Base-by-base conservation (phyloP, 306 rosid genomes). In the Cucurbita maxima region DNA sequence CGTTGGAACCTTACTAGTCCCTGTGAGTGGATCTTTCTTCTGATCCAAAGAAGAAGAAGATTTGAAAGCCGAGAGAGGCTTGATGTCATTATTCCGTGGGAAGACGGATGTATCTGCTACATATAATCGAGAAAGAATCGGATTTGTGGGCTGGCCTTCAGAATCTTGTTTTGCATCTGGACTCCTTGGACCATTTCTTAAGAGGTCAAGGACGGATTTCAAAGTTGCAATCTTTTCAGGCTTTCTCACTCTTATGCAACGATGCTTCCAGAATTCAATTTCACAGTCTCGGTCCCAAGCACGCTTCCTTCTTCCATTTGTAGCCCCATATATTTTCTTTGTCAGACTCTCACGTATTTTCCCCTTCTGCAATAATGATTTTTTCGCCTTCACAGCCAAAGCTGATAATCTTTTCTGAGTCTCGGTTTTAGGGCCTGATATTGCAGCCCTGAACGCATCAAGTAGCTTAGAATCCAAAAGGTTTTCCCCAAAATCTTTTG, bases 261-360 rank as follows among this genome's bases (percentile, higher is more conserved):
- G 96, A 79, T 89, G 86, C 86, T 89, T 94, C 99, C 99, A 94
- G 83, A 94, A 94, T 80, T 94, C 99, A 61, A 94, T 81, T 83
- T 94, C 96, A 80, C 97, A 89, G 75, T 91, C 97, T 84, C 97
- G 81, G 81, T 94, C 97, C 99, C 99, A 91, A 69, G 97, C 96
- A 45, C 89, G 96, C 84, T 89, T 94, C 82, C 97, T 78, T 73
- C 86, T 89, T 83, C 99, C 99, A 85, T 81, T 89, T 68, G 92
- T 81, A 59, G 80, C 44, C 52, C 77, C 89, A 79, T 91, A 94
- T 59, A 94, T 91, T 86, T 94, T 91, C 88, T 83, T 94, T 22
- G 99, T 94, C 63, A 94, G 76, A 80, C 90, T 80, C 78, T 91
- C 97, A 56, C 97, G 97, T 50, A 94, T 86, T 80, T 84, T 91